phyloP scores from a whole-genome alignment of 2,329 filamentous ascomycete species.

The Cercospora zeina region DNA sequence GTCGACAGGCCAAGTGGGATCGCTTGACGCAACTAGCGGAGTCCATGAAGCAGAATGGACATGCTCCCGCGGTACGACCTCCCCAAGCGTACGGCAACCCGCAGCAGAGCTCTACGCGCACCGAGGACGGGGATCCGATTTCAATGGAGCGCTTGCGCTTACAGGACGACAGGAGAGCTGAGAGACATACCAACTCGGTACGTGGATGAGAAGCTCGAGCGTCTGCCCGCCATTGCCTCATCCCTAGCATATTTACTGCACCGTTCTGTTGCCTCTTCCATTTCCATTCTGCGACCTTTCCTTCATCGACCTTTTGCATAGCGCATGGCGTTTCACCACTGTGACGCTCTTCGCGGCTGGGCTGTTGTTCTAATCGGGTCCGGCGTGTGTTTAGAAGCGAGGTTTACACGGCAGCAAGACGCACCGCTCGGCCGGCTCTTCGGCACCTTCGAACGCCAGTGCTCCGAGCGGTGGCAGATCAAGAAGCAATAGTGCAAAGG shows the following conservation, averaged over 20 bases:
- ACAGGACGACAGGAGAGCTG: slow-evolving; percentile 69
- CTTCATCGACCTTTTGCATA: slow-evolving; percentile 20
- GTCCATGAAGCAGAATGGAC: slow-evolving; percentile 37
- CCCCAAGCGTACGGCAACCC: slow-evolving; percentile 42
- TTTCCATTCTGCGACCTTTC: slow-evolving; percentile 11
- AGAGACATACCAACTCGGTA: slow-evolving; percentile 42
- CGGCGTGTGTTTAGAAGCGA: slow-evolving; percentile 30
- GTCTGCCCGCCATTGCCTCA: slow-evolving; percentile 24
- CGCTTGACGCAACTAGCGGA: slow-evolving; percentile 78
- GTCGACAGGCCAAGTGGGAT: slow-evolving; percentile 86
- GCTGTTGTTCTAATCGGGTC: slow-evolving; percentile 32
- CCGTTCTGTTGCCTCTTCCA: slow-evolving; percentile 22
- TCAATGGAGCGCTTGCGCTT: slow-evolving; percentile 86
- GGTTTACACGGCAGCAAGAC: slow-evolving; percentile 29
- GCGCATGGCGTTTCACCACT: slow-evolving; percentile 16
- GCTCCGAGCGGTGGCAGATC: slow-evolving; percentile 25
- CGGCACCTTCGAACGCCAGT: slow-evolving; percentile 18
- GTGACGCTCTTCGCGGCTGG: slow-evolving; percentile 16
- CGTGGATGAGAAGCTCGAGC: slow-evolving; percentile 37
- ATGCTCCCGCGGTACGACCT: slow-evolving; percentile 33
- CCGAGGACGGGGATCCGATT: slow-evolving; percentile 76
- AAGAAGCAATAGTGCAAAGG: slow-evolving; percentile 28
- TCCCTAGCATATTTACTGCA: slow-evolving; percentile 26
- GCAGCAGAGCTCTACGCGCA: slow-evolving; percentile 41
- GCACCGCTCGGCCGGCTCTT: slow-evolving; percentile 23